A percentile compares a stretch with the other conserved stretches of the same genome.
Evolutionary conservation across 768 basidiomycete genomes (phyloP).

Genomic region (Mycena crocata): DNA sequence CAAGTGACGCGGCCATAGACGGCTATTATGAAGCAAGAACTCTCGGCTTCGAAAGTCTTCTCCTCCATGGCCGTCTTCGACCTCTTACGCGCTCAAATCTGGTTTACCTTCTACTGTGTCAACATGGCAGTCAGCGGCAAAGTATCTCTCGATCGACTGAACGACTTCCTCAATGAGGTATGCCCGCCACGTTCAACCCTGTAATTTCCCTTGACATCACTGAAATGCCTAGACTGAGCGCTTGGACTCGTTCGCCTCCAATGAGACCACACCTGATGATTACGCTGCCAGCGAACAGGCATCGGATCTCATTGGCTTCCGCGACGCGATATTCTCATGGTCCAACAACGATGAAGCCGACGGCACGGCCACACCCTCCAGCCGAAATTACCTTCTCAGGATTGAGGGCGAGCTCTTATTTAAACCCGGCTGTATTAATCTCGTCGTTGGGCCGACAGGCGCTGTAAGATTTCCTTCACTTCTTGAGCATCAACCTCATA

Average conservation of each 20-base stretch:
- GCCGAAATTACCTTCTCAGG: slow-evolving; percentile 60
- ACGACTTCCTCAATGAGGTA: slow-evolving; percentile 44
- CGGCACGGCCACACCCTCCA: slow-evolving; percentile 48
- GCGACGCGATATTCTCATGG: slow-evolving; percentile 32
- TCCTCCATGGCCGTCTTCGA: slow-evolving; percentile 72
- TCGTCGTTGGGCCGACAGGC: slow-evolving; percentile 72
- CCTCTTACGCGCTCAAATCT: slow-evolving; percentile 56
- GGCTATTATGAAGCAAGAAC: slow-evolving; percentile 52
- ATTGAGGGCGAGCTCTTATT: slow-evolving; percentile 67
- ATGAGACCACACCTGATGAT: neutral
- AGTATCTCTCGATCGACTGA: slow-evolving; percentile 55
- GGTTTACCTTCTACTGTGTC: slow-evolving; percentile 26
- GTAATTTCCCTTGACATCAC: too few relatives aligned
- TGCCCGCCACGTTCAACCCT: too few relatives aligned
- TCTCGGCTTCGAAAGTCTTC: slow-evolving; percentile 60
- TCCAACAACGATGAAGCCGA: slow-evolving; percentile 33
- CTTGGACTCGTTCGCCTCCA: slow-evolving; percentile 10
- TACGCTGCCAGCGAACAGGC: neutral
- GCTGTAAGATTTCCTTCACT: slow-evolving; percentile 34
- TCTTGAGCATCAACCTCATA: too few relatives aligned
- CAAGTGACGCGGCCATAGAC: too few relatives aligned
- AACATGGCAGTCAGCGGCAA: slow-evolving; percentile 52
- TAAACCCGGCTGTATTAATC: slow-evolving; percentile 62
- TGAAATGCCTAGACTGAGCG: slow-evolving; percentile 28
- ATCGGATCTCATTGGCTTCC: slow-evolving; percentile 23